Evolutionary conservation across 495 filamentous ascomycete genomes (phyloP), one percentile per base, ranked within the genome.

Genomic region (Xylona heveae): DNA sequence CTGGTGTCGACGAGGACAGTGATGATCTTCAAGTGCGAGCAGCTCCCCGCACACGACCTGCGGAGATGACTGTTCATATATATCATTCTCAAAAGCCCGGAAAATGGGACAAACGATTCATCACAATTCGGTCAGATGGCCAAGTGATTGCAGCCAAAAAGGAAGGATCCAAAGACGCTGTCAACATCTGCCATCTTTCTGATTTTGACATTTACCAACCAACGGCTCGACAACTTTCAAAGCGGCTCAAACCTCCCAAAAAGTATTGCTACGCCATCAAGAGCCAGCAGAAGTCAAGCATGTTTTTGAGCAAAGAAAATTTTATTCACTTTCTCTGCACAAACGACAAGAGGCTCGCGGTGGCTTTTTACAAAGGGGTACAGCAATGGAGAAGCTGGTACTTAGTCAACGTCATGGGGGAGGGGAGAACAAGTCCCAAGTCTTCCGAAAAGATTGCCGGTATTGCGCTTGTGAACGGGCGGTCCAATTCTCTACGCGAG

Each of bases 171-270:
- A 46, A 51, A 6, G 76, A 91, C 30, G 46, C 53, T 6, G 49
- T 58, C 0, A 75, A 67, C 38, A 57, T 88, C 19, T 94, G 90
- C 46, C 79, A 91, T 49, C 50, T 97, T 9, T 80, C 83, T 6
- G 88, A 94, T 48, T 97, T 85, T 42, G 88, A 97, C 42, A 77
- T 92, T 24, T 93, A 92, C 50, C 66, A 60, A 5, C 74, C 79
- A 6, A 74, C 65, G 3, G 59, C 69, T 24, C 62, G 65, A 9
- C 66, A 76, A 22, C 53, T 68, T 33, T 65, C 66, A 24, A 64
- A 71, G 35, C 59, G 49, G 10, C 53, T 84, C 35, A 77, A 67
- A 39, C 73, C 76, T 1, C 79, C 79, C 0, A 84, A 80, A 42
- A 74, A 71, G 43, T 58, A 72, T 34, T 92, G 80, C 49, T 84